Conservation (phyloP, 371 early-diverging fungal genomes). For the Capillidium rhysosporum region DNA sequence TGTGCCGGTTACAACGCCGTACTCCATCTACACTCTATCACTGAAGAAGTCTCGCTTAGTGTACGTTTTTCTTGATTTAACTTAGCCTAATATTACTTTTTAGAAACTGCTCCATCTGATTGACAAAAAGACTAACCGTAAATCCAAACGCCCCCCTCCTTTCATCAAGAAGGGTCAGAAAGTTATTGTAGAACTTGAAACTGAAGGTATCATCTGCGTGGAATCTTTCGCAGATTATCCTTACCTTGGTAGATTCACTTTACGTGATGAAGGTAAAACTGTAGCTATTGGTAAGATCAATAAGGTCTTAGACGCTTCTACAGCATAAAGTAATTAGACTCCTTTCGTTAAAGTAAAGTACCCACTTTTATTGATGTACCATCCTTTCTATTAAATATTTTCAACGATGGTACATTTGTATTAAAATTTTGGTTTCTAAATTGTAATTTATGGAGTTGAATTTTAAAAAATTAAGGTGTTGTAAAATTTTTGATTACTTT, state of each 20-base stretch:
- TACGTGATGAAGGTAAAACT: conserved; percentile 86
- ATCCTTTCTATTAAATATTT: too few relatives aligned
- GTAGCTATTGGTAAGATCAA: conserved; percentile 88
- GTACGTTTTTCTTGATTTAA: conserved; percentile 12
- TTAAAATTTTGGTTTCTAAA: too few relatives aligned
- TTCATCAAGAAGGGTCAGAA: conserved; percentile 82
- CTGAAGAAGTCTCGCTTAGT: conserved; percentile 67
- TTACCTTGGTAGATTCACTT: conserved; percentile 88
- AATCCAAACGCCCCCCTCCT: conserved; percentile 68
- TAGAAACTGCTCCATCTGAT: conserved; percentile 64
- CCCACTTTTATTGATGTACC: too few relatives aligned
- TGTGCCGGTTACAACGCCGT: conserved; percentile 85
- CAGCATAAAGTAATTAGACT: too few relatives aligned
- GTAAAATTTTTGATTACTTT: too few relatives aligned
- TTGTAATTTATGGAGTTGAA: too few relatives aligned
- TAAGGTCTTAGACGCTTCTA: conserved; percentile 31
- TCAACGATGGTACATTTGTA: too few relatives aligned
- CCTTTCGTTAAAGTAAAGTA: too few relatives aligned
- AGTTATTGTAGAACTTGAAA: conserved; percentile 67
- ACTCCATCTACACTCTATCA: conserved; percentile 71
- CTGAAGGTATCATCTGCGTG: conserved; percentile 51
- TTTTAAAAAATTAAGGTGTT: too few relatives aligned
- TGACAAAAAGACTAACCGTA: conserved; percentile 71
- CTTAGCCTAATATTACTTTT: background rate
- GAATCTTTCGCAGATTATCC: conserved; percentile 77